A percentile compares a stretch with the other conserved stretches of the same genome.
These are phyloP conservation scores for Pseudocercospora eumusae DNA, from an alignment of 2,329 filamentous ascomycete genomes.

Conservation along the genomic window DNA sequence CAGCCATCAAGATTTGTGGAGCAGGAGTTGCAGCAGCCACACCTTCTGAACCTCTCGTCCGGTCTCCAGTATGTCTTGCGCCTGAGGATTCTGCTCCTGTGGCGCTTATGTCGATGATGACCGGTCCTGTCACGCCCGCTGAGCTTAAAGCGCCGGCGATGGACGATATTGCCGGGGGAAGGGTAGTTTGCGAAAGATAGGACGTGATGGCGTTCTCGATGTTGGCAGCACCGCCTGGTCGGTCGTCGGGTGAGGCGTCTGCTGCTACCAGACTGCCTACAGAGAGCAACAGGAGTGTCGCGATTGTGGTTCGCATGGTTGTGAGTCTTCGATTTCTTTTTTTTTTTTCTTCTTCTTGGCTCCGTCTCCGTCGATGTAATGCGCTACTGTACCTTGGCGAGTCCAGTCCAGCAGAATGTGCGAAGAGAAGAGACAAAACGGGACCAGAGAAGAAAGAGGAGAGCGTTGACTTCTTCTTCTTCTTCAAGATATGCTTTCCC, in stretches of 20 bases:
- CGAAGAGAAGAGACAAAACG: neutral
- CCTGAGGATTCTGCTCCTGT: neutral
- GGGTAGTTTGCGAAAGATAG: conserved; percentile 4
- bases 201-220: conserved; percentile 20
- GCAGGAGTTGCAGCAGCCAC: conserved; percentile 5
- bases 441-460: neutral
- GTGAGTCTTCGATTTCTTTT: neutral
- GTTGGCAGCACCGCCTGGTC: conserved; percentile 17
- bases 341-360: neutral
- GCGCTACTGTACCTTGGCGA: neutral
- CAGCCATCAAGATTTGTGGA: conserved; percentile 17
- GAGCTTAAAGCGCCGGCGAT: conserved; percentile 18
- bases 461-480: neutral
- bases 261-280: neutral
- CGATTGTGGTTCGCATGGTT: neutral
- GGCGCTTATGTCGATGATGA: conserved; percentile 5
- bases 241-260: neutral
- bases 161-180: conserved; percentile 9
- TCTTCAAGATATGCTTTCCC: neutral
- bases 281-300: neutral
- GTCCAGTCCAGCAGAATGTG: neutral
- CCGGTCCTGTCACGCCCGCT: conserved; percentile 17
- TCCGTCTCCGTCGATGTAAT: neutral
- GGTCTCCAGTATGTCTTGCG: neutral
- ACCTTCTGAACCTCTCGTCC: neutral